phyloP scores from a whole-genome alignment of 2,329 filamentous ascomycete genomes.

The Leptoxyphium fumago region DNA sequence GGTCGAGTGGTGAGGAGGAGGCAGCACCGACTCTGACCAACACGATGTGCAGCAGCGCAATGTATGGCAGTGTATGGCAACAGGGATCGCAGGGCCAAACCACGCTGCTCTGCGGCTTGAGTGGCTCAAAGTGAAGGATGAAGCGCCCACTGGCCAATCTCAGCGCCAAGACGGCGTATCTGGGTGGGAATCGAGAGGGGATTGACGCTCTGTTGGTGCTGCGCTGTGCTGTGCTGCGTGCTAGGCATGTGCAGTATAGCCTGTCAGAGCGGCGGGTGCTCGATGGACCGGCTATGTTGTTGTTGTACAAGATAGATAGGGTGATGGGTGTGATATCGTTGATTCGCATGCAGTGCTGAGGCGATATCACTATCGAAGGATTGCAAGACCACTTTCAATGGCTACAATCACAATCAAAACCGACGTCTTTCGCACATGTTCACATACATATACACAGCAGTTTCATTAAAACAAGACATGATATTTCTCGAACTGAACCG shows the following conservation, averaged over 20 bases:
- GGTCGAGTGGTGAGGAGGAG: not conserved
- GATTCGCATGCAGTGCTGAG: not conserved
- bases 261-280: not conserved
- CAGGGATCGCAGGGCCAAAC: not conserved
- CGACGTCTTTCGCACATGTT: not conserved
- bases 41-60: not conserved
- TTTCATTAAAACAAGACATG: not conserved
- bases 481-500: not conserved
- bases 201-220: not conserved
- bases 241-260: not conserved
- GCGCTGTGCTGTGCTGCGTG: not conserved
- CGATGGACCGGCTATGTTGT: not conserved
- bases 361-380: not conserved
- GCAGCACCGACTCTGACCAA: not conserved
- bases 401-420: too few relatives aligned
- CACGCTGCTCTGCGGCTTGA: not conserved
- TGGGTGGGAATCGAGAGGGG: not conserved
- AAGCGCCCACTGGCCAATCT: not conserved
- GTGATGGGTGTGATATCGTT: not conserved
- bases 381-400: too few relatives aligned
- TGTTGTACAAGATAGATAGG: not conserved
- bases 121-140: not conserved
- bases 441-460: not conserved
- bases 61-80: not conserved
- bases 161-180: not conserved